These are phyloP conservation scores for Trichoderma atrobrunneum DNA, from an alignment of 2,329 filamentous ascomycete genomes.

Conservation along the genomic window DNA sequence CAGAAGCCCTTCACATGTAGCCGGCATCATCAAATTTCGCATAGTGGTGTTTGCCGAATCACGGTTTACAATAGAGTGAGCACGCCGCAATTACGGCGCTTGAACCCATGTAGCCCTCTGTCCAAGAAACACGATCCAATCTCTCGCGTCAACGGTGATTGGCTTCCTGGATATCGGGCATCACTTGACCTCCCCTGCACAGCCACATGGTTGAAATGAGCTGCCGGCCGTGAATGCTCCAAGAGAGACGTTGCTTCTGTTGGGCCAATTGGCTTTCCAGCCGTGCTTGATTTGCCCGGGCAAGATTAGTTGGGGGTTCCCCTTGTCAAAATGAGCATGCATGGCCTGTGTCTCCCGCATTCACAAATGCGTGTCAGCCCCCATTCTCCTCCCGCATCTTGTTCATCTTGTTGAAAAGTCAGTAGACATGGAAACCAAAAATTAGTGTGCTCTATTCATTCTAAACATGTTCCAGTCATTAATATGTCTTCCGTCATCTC, in stretches of 20 bases:
- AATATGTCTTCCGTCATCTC: not conserved
- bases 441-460: not conserved
- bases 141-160: not conserved
- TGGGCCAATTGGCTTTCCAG: not conserved
- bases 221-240: not conserved
- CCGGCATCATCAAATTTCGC: not conserved
- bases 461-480: not conserved
- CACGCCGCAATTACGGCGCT: not conserved
- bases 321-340: not conserved
- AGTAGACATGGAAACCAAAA: not conserved
- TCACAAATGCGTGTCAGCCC: not conserved
- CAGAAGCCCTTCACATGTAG: not conserved
- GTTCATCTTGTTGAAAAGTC: not conserved
- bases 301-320: not conserved
- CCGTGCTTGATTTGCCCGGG: not conserved
- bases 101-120: not conserved
- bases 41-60: not conserved
- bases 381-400: not conserved
- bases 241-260: not conserved
- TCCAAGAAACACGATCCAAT: not conserved
- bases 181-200: not conserved
- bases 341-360: not conserved
- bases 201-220: not conserved
- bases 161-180: not conserved
- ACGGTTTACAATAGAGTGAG: not conserved